phyloP scores from a whole-genome alignment of 2,329 filamentous ascomycete species.

The Aspergillus persii region DNA sequence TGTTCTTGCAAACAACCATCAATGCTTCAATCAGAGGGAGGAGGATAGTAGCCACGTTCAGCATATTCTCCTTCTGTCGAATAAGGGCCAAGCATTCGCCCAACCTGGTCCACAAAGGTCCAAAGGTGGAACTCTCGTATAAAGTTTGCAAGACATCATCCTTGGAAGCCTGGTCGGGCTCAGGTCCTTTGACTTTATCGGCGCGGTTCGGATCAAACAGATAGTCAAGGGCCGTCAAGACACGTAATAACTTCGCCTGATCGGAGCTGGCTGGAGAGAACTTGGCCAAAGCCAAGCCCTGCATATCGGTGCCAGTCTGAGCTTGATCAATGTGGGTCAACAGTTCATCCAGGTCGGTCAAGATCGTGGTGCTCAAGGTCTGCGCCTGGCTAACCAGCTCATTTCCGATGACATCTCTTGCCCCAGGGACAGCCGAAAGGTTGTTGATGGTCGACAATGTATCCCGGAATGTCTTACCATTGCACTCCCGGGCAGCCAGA shows the following conservation, averaged over 20 bases:
- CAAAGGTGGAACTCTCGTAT: constrained; percentile 88
- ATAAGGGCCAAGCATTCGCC: constrained; percentile 87
- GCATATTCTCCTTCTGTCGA: constrained; percentile 87
- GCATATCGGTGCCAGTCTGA: constrained; percentile 86
- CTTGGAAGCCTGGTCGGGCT: constrained; percentile 63
- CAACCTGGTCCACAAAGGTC: constrained; percentile 85
- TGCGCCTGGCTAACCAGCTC: constrained; percentile 88
- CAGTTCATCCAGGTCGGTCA: constrained; percentile 79
- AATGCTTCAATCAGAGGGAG: constrained; percentile 91
- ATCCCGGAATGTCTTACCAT: constrained; percentile 95
- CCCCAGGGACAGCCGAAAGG: constrained; percentile 85
- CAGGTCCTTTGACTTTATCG: constrained; percentile 52
- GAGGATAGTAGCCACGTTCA: constrained; percentile 94
- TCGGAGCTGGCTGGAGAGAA: constrained; percentile 96
- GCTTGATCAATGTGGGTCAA: constrained; percentile 84
- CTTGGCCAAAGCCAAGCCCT: constrained; percentile 88
- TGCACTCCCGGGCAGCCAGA: constrained; percentile 92
- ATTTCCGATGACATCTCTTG: constrained; percentile 86
- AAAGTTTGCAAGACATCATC: constrained; percentile 82
- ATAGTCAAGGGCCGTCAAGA: constrained; percentile 91
- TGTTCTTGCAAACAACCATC: constrained; percentile 99
- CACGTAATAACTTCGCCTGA: constrained; percentile 90
- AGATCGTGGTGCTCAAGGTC: constrained; percentile 76
- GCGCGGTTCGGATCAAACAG: constrained; percentile 78
- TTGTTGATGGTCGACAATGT: constrained; percentile 99